phyloP scores from a whole-genome alignment of 148 eudicot genomes.

The Limonium bicolor region DNA sequence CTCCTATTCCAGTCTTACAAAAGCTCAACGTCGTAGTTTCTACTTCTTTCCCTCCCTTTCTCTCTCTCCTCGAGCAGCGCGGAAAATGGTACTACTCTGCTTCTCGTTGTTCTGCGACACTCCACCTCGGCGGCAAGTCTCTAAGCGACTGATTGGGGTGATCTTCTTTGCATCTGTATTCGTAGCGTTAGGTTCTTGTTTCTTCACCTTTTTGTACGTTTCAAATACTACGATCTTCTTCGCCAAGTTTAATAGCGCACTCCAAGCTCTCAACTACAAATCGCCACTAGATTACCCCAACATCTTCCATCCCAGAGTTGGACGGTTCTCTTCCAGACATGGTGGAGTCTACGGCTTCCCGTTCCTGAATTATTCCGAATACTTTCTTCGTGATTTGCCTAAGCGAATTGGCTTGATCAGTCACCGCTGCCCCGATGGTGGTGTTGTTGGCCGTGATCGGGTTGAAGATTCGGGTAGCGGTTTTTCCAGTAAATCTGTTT shows the following conservation, averaged over 20 bases:
- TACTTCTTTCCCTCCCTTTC: neutral
- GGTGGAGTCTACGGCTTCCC: too few relatives aligned
- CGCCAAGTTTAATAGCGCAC: too few relatives aligned
- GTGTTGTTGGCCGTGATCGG: too few relatives aligned
- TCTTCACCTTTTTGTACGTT: neutral
- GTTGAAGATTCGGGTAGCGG: too few relatives aligned
- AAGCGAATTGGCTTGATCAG: too few relatives aligned
- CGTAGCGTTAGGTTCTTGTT: conserved; percentile 1
- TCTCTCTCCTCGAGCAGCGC: neutral
- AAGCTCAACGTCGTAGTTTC: too few relatives aligned
- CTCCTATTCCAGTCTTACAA: too few relatives aligned
- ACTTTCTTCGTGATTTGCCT: neutral
- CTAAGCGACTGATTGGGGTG: neutral
- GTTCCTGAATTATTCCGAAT: too few relatives aligned
- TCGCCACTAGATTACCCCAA: neutral
- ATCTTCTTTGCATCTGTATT: neutral
- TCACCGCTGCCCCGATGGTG: too few relatives aligned
- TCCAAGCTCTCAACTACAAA: neutral
- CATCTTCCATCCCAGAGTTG: neutral
- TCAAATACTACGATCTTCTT: neutral
- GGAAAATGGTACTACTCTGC: too few relatives aligned
- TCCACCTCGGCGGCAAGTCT: conserved; percentile 1
- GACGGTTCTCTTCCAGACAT: neutral
- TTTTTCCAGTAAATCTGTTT: too few relatives aligned
- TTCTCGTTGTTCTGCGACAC: too few relatives aligned